Base-by-base conservation (phyloP, 2,329 filamentous ascomycete genomes). In the Cryphonectria nitschkei region DNA sequence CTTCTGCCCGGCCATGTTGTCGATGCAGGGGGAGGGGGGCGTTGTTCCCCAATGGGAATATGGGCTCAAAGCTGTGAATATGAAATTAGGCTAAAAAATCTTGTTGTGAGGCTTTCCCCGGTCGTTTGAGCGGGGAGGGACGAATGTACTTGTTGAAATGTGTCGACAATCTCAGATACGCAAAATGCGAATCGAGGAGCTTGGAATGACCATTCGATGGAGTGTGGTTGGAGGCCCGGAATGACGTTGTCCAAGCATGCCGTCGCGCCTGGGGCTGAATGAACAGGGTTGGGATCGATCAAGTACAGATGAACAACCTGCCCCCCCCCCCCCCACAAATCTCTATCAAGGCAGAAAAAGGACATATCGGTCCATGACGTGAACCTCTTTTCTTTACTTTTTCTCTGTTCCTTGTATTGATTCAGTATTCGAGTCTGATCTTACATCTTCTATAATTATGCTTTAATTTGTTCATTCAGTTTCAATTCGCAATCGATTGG, bases 1-100 rank as follows among this genome's bases (percentile, higher is more conserved):
- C 75, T 82, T 84, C 26, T 70, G 54, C 13, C 60, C 71, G 39
- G 67, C 67, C 71, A 73, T 73, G 1, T 6, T 65, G 8, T 29
- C 9, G 7, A 3, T 16, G 46, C 37, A 3, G 34, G 37, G 4
- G n/a, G 63, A 7, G 34, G 5, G 5, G 26, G 26, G 26, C 26
- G 1, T n/a, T 50, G 6, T 6, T n/a, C 4, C 41, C 13, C n/a
- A 11, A 8, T 26, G 50, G 22, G 2, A 19, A 26, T n/a, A 54
- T 8, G 50, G 22, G 46, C n/a, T n/a, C 7, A 50, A 50, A 8
- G 50, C 22, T 26, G 22, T 11, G n/a, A 3, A 56, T 13, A 56
- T 5, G 26, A 3, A 26, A 39, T 5, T 11, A 29, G n/a, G 0
- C 29, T 56, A 11, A 1, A 29, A 14, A 26, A 11, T 14, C 1